These are phyloP conservation scores for Xerocomus minutiporus DNA, from an alignment of 1,284 basidiomycete species.

Conservation along the genomic window DNA sequence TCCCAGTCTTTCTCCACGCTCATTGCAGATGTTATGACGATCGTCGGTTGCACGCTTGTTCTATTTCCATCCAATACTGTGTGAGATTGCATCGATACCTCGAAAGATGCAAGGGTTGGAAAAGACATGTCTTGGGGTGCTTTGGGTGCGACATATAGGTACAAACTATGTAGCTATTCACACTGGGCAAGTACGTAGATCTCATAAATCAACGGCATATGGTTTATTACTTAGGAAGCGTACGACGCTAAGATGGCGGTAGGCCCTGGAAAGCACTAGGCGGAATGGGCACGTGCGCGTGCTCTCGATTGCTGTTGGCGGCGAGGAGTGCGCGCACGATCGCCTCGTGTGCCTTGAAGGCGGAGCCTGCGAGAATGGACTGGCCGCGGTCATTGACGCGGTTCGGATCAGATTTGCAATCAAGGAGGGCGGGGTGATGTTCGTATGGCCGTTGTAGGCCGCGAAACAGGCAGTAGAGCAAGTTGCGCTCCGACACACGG, in stretches of 20 bases:
- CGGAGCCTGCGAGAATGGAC: slow-evolving; percentile 76
- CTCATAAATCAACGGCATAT: background rate
- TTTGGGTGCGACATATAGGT: slow-evolving; percentile 47
- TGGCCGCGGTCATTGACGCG: slow-evolving; percentile 73
- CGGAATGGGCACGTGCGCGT: slow-evolving; percentile 27
- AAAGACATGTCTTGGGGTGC: slow-evolving; percentile 62
- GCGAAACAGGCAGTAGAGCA: slow-evolving; percentile 58
- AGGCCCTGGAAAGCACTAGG: slow-evolving; percentile 6
- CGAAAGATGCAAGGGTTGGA: slow-evolving; percentile 63
- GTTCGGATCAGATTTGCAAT: slow-evolving; percentile 62
- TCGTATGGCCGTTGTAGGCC: slow-evolving; percentile 69
- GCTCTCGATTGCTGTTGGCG: slow-evolving; percentile 70
- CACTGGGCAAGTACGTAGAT: background rate
- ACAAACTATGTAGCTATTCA: background rate
- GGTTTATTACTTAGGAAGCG: too few relatives aligned
- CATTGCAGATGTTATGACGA: slow-evolving; percentile 61
- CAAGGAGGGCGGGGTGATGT: slow-evolving; percentile 54
- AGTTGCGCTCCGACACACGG: slow-evolving; percentile 44
- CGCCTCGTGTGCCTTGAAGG: slow-evolving; percentile 69
- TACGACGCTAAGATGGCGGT: background rate
- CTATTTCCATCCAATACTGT: slow-evolving; percentile 75
- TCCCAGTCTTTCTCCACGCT: slow-evolving; percentile 44
- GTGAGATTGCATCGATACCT: slow-evolving; percentile 71
- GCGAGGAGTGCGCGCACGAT: slow-evolving; percentile 59
- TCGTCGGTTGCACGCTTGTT: slow-evolving; percentile 80